Percentiles rank a stretch among this genome's conserved stretches.
Conservation (phyloP, 2,329 filamentous ascomycete genomes). For the Talaromyces funiculosus region DNA sequence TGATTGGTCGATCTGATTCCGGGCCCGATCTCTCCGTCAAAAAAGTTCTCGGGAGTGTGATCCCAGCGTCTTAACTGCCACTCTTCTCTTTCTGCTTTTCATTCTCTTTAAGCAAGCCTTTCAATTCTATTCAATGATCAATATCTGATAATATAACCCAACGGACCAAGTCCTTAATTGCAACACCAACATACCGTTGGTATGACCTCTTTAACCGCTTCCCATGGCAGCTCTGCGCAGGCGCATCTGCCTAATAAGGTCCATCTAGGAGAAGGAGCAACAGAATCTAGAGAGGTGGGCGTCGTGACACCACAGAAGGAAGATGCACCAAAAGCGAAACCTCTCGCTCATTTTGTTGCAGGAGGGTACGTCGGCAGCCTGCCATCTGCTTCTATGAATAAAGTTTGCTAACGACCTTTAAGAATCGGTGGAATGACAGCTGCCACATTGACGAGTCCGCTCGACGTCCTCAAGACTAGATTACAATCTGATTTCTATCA, state of each 20-base stretch:
- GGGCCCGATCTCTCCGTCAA: slow-evolving; percentile 7
- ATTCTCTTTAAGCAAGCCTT: slow-evolving; percentile 1
- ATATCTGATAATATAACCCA: not conserved
- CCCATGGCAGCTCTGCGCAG: slow-evolving; percentile 24
- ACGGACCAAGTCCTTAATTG: slow-evolving; percentile 2
- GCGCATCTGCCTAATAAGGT: slow-evolving; percentile 20
- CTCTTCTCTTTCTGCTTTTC: not conserved
- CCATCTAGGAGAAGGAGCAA: slow-evolving; percentile 16
- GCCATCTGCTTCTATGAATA: not conserved
- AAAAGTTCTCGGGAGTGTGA: slow-evolving; percentile 12
- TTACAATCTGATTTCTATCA: slow-evolving; percentile 95
- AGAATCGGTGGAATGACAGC: slow-evolving; percentile 87
- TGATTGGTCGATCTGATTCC: slow-evolving; percentile 11
- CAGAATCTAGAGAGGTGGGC: slow-evolving; percentile 35
- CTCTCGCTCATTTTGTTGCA: slow-evolving; percentile 87
- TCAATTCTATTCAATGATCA: slow-evolving; percentile 6
- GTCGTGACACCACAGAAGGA: slow-evolving; percentile 28
- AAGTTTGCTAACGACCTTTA: not conserved
- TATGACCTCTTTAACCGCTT: slow-evolving; percentile 22
- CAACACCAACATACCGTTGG: not conserved
- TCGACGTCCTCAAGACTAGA: slow-evolving; percentile 89
- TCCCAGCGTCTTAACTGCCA: not conserved
- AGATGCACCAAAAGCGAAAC: slow-evolving; percentile 53
- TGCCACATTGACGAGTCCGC: slow-evolving; percentile 84
- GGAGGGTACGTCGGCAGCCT: slow-evolving; percentile 62